Base-by-base conservation (phyloP, 2,329 filamentous ascomycete genomes). In the Epicoccum nigrum region DNA sequence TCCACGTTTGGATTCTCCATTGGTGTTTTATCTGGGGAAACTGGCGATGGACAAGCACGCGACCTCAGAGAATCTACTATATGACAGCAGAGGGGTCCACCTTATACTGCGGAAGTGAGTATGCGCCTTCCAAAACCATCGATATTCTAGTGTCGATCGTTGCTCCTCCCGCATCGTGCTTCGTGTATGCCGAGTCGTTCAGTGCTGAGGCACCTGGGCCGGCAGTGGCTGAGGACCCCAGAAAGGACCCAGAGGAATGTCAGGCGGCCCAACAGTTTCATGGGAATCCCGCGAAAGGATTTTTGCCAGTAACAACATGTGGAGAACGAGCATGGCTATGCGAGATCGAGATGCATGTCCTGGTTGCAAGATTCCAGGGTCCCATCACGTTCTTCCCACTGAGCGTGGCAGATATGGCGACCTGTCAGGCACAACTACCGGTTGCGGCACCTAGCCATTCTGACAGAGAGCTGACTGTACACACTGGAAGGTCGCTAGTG, bases 1-100 rank as follows among this genome's bases (percentile, higher is more conserved):
- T 63, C 56, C 16, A 59, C 49, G 8, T 37, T 28, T n/a, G 46
- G 28, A 38, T 32, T 40, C 45, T 44, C 38, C 51, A 54, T 54
- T 12, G 33, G 28, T 30, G 42, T 31, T 31, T 33, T 33, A 31
- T 43, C 42, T 50, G 41, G 37, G 41, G 45, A 45, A 45, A 50
- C 20, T 31, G 20, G 38, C 21, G 20, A 30, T 39, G 39, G 43
- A 32, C 38, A 21, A 34, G 33, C 27, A 25, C 27, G 20, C 32
- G 23, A 34, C 21, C 19, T 28, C 43, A 20, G 23, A 28, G 30
- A 43, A 5, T 12, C 25, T 30, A 11, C 6, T 9, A 25, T 34
- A 46, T 19, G 21, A 44, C 38, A 32, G 49, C 13, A 33, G 23
- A 11, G 17, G 28, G 32, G 13, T 39, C 28, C 28, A 39, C 43